Conservation (phyloP, 2,329 filamentous ascomycete genomes). For the Amphichorda felina region DNA sequence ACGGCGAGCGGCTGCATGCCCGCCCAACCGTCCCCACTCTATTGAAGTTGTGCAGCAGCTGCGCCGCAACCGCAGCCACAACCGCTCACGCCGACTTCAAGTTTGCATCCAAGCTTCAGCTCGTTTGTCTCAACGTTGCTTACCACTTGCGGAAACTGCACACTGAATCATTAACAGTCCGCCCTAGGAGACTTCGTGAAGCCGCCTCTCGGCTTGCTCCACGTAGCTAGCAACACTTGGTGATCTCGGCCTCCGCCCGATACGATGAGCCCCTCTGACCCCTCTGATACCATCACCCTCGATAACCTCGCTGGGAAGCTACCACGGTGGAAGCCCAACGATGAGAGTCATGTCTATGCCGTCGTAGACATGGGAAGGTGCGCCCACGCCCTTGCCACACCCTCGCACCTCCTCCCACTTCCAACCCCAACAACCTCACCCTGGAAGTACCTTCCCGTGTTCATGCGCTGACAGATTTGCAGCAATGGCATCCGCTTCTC, state of each 20-base stretch:
- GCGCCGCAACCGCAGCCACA: too few relatives aligned
- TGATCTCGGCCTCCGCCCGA: too few relatives aligned
- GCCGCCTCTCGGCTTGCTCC: too few relatives aligned
- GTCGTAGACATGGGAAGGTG: conserved; percentile 51
- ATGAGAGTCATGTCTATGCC: conserved; percentile 38
- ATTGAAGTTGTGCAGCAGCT: not conserved
- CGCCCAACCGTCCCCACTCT: conserved; percentile 1
- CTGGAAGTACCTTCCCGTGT: too few relatives aligned
- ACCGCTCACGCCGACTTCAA: not conserved
- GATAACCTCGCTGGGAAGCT: conserved; percentile 37
- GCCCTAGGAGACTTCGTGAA: not conserved
- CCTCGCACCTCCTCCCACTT: not conserved
- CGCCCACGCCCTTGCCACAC: conserved; percentile 1
- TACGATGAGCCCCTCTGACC: too few relatives aligned
- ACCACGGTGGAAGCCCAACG: conserved; percentile 33
- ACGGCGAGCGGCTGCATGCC: conserved; percentile 1
- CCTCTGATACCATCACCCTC: conserved; percentile 38
- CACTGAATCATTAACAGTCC: not conserved
- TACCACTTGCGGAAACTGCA: too few relatives aligned
- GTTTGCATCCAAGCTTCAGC: not conserved
- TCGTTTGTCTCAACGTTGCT: too few relatives aligned
- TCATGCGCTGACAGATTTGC: conserved; percentile 6
- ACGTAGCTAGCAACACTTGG: not conserved
- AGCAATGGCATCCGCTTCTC: conserved; percentile 93
- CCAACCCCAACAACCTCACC: too few relatives aligned